Conservation (phyloP, 2,329 filamentous ascomycete genomes). For the Ophiostoma piceae region DNA sequence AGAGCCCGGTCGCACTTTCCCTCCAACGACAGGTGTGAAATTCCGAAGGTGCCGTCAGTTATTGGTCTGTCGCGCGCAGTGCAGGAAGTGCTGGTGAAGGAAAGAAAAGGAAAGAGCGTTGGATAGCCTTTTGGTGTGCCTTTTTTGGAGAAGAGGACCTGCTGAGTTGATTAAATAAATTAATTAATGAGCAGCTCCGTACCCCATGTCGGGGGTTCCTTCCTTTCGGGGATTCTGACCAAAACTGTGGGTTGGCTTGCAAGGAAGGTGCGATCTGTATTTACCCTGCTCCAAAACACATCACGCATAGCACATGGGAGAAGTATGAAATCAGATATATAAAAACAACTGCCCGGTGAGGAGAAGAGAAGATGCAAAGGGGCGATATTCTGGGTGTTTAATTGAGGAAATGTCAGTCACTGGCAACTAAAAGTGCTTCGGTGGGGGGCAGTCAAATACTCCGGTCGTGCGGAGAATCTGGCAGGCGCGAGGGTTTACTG, state of each 20-base stretch:
- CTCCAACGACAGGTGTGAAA: conserved; percentile 1
- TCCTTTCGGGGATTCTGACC: conserved; percentile 9
- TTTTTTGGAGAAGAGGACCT: background rate
- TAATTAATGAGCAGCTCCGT: background rate
- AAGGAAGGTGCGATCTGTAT: conserved; percentile 2
- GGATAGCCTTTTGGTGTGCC: background rate
- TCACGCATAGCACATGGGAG: background rate
- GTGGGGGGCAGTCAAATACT: background rate
- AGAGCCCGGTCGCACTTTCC: background rate
- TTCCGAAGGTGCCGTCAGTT: background rate
- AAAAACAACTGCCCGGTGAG: background rate
- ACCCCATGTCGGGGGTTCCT: conserved; percentile 12
- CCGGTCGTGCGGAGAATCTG: conserved; percentile 1
- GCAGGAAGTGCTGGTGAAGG: background rate
- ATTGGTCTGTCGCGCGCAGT: background rate
- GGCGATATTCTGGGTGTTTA: background rate
- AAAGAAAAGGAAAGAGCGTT: background rate
- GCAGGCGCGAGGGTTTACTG: background rate
- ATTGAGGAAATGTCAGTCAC: background rate
- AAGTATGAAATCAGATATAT: background rate
- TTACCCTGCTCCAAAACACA: background rate
- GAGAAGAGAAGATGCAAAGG: background rate
- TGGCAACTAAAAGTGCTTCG: background rate
- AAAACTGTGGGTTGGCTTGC: background rate
- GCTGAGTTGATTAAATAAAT: background rate